Percentiles rank a stretch among this genome's conserved stretches.
Conservation (phyloP, 2,329 filamentous ascomycete genomes). For the Talaromyces sp. region DNA sequence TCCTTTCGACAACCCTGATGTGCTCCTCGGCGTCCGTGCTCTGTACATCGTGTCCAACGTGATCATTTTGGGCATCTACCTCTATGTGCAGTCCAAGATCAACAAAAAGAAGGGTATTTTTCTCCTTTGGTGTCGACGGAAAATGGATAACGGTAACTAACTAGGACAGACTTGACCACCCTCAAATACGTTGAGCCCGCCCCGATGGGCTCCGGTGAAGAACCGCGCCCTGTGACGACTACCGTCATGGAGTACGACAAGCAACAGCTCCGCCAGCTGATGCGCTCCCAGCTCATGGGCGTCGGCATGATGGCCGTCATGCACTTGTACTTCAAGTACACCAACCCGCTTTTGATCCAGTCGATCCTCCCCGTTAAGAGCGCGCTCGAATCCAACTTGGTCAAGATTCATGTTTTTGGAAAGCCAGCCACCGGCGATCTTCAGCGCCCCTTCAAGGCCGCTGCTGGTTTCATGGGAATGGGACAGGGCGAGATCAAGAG, state of each 20-base stretch:
- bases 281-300: constrained; percentile 92
- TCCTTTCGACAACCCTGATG: constrained; percentile 83
- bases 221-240: constrained; percentile 93
- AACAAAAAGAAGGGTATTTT: constrained; percentile 92
- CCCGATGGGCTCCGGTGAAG: constrained; percentile 87
- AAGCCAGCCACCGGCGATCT: constrained; percentile 84
- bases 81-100: constrained; percentile 80
- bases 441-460: constrained; percentile 91
- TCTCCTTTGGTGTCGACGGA: neutral
- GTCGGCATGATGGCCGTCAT: constrained; percentile 97
- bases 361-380: constrained; percentile 97
- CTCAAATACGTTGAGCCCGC: constrained; percentile 98
- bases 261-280: constrained; percentile 75
- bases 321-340: constrained; percentile 99
- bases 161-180: constrained; percentile 77
- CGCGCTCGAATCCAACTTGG: constrained; percentile 88
- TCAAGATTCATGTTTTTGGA: constrained; percentile 92
- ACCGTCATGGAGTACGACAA: constrained; percentile 94
- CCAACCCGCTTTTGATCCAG: constrained; percentile 97
- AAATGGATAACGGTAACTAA: neutral
- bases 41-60: constrained; percentile 70
- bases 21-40: constrained; percentile 61
- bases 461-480: constrained; percentile 76
- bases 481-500: constrained; percentile 70
- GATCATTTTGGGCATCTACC: constrained; percentile 78